Base-by-base conservation (phyloP, 345 rosid genomes). In the Populus simonii region DNA sequence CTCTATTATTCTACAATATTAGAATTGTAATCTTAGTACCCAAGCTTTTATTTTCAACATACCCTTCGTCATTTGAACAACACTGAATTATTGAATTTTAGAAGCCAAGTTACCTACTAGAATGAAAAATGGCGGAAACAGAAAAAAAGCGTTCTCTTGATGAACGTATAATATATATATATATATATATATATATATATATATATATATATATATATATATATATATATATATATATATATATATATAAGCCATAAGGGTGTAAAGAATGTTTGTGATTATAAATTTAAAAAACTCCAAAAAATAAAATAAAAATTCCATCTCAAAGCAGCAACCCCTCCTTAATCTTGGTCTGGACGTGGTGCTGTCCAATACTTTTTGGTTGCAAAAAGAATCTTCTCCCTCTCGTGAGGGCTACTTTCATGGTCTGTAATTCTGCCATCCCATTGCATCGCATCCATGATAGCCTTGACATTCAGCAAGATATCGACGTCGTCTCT, bases 401-500 rank as follows among this genome's bases (percentile, higher is more conserved):
- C 91, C 81, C 99, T 89, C 36, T 85, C 78, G 70, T 83, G 92
- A 12, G 99, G 93, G 43, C 96, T 87, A 1, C 83, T 76, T 84
- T 96, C 99, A 68, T 96, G 97, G 76, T 96, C 98, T 5, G 82
- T 86, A 72, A 96, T 89, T 78, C 90, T 86, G 39, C 92, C 91
- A 47, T 90, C 89, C 94, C 97, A 96, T 73, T 93, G 88, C 90
- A 96, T 89, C 2, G 68, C 89, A 70, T 91, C 91, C 13, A 75
- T 81, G 51, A 91, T 80, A 59, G 76, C 82, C 89, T 93, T 91
- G 63, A 93, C 76, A 87, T 86, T 87, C 70, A 91, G 70, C 81
- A 96, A 49, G 4, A 88, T 35, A 68, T 93, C 98, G 4, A 96
- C 93, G 62, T 96, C 99, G n/a, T 96, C 99, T 59, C 99, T 75